Evolutionary conservation across 2,329 filamentous ascomycete genomes (phyloP).

Genomic region (Dothistroma pini): DNA sequence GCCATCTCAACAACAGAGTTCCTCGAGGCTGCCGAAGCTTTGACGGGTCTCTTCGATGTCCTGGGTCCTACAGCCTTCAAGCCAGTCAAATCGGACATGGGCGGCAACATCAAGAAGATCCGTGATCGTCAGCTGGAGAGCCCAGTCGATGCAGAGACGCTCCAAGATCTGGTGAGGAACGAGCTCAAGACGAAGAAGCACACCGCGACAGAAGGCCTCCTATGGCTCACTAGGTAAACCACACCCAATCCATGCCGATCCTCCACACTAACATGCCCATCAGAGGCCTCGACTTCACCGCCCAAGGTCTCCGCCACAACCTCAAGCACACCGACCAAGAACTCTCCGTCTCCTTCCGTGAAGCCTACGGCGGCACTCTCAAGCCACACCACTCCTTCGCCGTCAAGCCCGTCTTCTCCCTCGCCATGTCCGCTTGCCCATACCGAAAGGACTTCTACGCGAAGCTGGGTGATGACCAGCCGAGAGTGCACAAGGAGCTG

Average conservation of each 20-base stretch:
- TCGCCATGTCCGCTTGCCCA: slow-evolving; percentile 88
- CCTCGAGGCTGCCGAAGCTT: slow-evolving; percentile 81
- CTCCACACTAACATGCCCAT: not conserved
- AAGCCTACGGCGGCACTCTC: slow-evolving; percentile 78
- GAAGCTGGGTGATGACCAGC: slow-evolving; percentile 70
- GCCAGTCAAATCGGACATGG: slow-evolving; percentile 87
- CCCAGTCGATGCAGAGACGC: slow-evolving; percentile 72
- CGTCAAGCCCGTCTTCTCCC: slow-evolving; percentile 86
- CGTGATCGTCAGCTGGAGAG: slow-evolving; percentile 74
- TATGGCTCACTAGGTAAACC: slow-evolving; percentile 82
- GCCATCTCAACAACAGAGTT: slow-evolving; percentile 81
- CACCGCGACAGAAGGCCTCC: slow-evolving; percentile 77
- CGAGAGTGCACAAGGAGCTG: slow-evolving; percentile 62
- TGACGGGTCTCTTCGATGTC: slow-evolving; percentile 77
- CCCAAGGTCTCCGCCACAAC: slow-evolving; percentile 76
- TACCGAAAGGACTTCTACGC: slow-evolving; percentile 91
- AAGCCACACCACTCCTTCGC: slow-evolving; percentile 89
- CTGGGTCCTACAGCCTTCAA: slow-evolving; percentile 71
- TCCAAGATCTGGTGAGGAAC: slow-evolving; percentile 80
- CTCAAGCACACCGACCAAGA: slow-evolving; percentile 65
- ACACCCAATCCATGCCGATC: slow-evolving; percentile 7
- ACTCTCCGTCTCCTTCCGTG: slow-evolving; percentile 80
- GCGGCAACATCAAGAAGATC: slow-evolving; percentile 95
- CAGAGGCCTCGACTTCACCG: slow-evolving; percentile 92
- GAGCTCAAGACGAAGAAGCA: slow-evolving; percentile 91